Evolutionary conservation across 257 asterid genomes (phyloP).

Genomic region (Fraxinus anomala): DNA sequence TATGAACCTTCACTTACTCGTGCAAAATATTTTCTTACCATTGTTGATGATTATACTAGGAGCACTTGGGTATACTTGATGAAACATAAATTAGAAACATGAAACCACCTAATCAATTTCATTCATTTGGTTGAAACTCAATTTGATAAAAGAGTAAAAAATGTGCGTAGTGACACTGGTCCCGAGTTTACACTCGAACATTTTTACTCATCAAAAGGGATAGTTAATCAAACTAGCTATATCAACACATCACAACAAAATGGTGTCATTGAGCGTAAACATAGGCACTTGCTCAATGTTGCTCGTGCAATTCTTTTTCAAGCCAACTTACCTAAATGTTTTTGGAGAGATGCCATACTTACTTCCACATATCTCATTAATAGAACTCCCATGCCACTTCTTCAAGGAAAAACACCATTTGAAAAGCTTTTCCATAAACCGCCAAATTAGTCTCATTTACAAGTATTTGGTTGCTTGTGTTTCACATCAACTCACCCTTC

Average conservation of each 20-base stretch:
- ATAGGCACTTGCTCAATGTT: too few relatives aligned
- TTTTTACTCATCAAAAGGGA: slow-evolving; percentile 9
- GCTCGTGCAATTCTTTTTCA: too few relatives aligned
- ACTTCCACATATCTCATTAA: too few relatives aligned
- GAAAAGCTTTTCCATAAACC: not conserved
- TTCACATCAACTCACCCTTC: not conserved
- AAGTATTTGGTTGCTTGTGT: not conserved
- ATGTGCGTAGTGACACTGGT: slow-evolving; percentile 5
- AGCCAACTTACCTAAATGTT: too few relatives aligned
- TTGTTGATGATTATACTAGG: slow-evolving; percentile 19
- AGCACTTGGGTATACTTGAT: slow-evolving; percentile 12
- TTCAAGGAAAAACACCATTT: not conserved
- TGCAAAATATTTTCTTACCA: slow-evolving; percentile 25
- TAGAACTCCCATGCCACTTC: not conserved
- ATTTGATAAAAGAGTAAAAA: not conserved
- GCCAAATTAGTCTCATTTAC: not conserved
- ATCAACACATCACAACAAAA: slow-evolving; percentile 11
- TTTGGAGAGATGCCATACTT: too few relatives aligned
- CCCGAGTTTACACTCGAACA: slow-evolving; percentile 9
- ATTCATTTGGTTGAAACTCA: slow-evolving; percentile 15
- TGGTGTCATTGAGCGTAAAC: slow-evolving; percentile 11
- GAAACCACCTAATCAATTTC: not conserved
- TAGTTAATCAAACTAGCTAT: slow-evolving; percentile 23
- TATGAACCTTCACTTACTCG: slow-evolving; percentile 18
- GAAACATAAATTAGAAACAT: not conserved